Conservation (phyloP, 306 rosid genomes). For the Glycine soja region DNA sequence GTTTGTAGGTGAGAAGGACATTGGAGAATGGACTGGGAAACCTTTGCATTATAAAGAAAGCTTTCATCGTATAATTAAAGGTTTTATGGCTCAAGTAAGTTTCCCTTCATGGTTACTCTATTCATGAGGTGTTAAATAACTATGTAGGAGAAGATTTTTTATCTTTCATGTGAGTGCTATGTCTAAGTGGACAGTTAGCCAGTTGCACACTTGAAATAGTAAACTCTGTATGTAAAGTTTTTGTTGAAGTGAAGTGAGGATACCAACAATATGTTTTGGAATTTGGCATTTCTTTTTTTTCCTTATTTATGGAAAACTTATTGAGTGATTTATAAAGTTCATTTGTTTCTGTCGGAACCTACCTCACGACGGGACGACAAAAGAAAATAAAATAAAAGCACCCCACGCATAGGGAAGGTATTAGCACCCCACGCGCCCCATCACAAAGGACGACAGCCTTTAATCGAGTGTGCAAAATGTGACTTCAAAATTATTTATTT, state of each 20-base stretch:
- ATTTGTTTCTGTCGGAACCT: too few relatives aligned
- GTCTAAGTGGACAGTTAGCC: conserved; percentile 6
- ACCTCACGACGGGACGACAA: too few relatives aligned
- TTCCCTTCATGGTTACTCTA: conserved; percentile 29
- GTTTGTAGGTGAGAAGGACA: conserved; percentile 86
- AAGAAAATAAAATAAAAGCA: too few relatives aligned
- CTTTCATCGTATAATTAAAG: conserved; percentile 90
- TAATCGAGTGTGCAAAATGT: too few relatives aligned
- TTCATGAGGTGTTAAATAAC: conserved; percentile 3
- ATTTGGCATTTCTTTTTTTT: background rate
- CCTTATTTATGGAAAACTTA: background rate
- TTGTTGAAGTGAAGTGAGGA: too few relatives aligned
- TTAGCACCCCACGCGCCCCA: too few relatives aligned
- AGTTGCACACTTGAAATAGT: conserved; percentile 4
- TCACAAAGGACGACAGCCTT: too few relatives aligned
- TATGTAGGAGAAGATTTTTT: conserved; percentile 15
- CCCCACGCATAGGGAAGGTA: too few relatives aligned
- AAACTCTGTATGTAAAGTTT: conserved; percentile 18
- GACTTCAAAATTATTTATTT: too few relatives aligned
- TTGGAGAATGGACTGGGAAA: conserved; percentile 80
- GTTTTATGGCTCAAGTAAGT: conserved; percentile 98
- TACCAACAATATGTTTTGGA: conserved; percentile 23
- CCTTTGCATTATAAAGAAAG: conserved; percentile 85
- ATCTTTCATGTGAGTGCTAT: conserved; percentile 25
- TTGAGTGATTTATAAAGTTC: conserved; percentile 1